Base-by-base conservation (phyloP, 345 rosid genomes). In the Hibiscus mutabilis region DNA sequence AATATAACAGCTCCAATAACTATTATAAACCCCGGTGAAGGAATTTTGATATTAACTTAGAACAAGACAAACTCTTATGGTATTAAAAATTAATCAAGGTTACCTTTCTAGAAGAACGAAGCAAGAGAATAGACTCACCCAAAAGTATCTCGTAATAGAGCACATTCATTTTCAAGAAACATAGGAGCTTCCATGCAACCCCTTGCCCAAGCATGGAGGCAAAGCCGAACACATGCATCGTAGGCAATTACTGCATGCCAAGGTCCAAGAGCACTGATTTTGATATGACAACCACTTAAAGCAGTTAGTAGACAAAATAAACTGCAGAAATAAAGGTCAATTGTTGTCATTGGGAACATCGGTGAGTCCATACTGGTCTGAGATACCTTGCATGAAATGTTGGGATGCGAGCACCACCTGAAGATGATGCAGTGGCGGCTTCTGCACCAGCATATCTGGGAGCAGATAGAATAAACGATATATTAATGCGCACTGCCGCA, bases 201-300 rank as follows among this genome's bases (percentile, higher is more conserved):
- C 82, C 85, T 87, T 57, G 97, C 95, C 97, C 99, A 94, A 47
- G 99, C 96, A 79, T 94, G 91, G 77, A 94, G 99, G 78, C 99
- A 94, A 68, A 94, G 86, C 18, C 97, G 93, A 57, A 91, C 97
- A 74, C 97, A 94, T 68, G 93, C 99, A 79, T 94, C 99, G 78
- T 94, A 91, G n/a, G 99, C 89, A 83, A 94, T 82, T 35, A 94
- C 93, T 66, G 93, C 93, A 83, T 92, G 90, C 99, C 99, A 94
- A 55, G 97, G 97, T 51, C 99, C 97, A 46, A 85, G 81, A 66
- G 96, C 88, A 78, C 99, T 94, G 88, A 64, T 68, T 73, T 74
- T 63, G 63, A 72, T 61, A 70, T 51, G 29, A 1, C 8, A 46
- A 64, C 77, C 25, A 71, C 60, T 22, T 52, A 19, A 8, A 60